Evolutionary conservation across 1,284 basidiomycete species (phyloP).

Genomic region (Leucoagaricus sp.): DNA sequence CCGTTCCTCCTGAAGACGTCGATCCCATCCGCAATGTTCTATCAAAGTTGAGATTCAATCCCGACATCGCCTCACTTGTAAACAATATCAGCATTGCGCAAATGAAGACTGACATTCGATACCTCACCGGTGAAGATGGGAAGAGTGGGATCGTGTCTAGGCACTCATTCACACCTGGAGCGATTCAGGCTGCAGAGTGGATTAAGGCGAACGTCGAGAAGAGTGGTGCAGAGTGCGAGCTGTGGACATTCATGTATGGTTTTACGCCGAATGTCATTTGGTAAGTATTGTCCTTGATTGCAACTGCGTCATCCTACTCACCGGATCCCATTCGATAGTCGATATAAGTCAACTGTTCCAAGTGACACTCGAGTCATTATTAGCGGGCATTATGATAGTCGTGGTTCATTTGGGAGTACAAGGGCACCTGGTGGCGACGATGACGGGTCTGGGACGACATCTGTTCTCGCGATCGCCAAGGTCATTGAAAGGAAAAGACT

Average conservation of each 20-base stretch:
- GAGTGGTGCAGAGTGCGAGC: conserved; percentile 72
- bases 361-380: conserved; percentile 67
- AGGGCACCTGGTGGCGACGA: conserved; percentile 78
- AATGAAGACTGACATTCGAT: conserved; percentile 72
- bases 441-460: conserved; percentile 78
- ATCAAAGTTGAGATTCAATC: conserved; percentile 53
- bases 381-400: conserved; percentile 84
- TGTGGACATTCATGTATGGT: conserved; percentile 64
- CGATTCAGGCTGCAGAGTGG: conserved; percentile 73
- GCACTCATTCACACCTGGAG: conserved; percentile 77
- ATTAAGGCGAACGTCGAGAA: conserved; percentile 69
- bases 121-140: conserved; percentile 79
- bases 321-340: conserved; percentile 38
- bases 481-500: conserved; percentile 73
- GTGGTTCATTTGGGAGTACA: conserved; percentile 79
- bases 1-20: conserved; percentile 54
- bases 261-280: conserved; percentile 88
- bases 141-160: conserved; percentile 67
- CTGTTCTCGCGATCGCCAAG: conserved; percentile 71
- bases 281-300: conserved; percentile 34
- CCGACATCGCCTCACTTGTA: conserved; percentile 61
- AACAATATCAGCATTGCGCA: conserved; percentile 61
- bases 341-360: conserved; percentile 50
- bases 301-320: background rate
- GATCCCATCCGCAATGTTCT: conserved; percentile 53